Evolutionary conservation across 2,329 filamentous ascomycete species (phyloP).

Genomic region (Colletotrichum godetiae): DNA sequence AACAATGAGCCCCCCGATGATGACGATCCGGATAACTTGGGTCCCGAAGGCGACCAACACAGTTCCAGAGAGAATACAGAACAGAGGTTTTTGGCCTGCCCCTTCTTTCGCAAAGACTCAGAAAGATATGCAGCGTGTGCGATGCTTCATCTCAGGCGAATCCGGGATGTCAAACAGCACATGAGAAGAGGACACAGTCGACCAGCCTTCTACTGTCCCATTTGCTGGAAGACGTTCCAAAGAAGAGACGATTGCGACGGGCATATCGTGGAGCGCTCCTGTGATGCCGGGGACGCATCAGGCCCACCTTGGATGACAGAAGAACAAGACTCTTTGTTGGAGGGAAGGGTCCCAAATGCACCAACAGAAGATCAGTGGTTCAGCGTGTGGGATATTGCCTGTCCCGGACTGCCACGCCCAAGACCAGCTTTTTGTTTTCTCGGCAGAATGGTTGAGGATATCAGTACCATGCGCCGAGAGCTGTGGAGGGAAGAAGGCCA

Average conservation of each 20-base stretch:
- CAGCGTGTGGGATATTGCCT: not conserved
- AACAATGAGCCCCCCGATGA: too few relatives aligned
- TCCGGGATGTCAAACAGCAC: not conserved
- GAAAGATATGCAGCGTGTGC: not conserved
- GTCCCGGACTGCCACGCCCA: too few relatives aligned
- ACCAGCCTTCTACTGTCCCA: not conserved
- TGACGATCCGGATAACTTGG: too few relatives aligned
- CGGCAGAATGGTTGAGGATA: too few relatives aligned
- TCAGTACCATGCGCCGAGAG: too few relatives aligned
- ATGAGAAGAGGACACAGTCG: not conserved
- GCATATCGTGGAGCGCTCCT: not conserved
- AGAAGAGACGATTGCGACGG: rapidly evolving
- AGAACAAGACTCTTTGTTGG: not conserved
- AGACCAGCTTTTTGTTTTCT: too few relatives aligned
- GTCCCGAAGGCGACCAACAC: too few relatives aligned
- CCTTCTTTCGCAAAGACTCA: not conserved
- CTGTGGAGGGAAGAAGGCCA: too few relatives aligned
- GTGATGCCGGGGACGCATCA: too few relatives aligned
- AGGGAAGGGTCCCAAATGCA: not conserved
- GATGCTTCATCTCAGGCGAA: not conserved
- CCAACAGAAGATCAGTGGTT: not conserved
- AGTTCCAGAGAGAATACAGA: too few relatives aligned
- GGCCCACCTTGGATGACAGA: not conserved
- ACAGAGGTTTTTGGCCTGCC: too few relatives aligned
- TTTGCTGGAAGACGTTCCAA: not conserved